Percentiles rank a stretch among this genome's conserved stretches.
These are phyloP conservation scores for Claviceps paspali DNA, from an alignment of 2,329 filamentous ascomycete genomes.

Conservation along the genomic window DNA sequence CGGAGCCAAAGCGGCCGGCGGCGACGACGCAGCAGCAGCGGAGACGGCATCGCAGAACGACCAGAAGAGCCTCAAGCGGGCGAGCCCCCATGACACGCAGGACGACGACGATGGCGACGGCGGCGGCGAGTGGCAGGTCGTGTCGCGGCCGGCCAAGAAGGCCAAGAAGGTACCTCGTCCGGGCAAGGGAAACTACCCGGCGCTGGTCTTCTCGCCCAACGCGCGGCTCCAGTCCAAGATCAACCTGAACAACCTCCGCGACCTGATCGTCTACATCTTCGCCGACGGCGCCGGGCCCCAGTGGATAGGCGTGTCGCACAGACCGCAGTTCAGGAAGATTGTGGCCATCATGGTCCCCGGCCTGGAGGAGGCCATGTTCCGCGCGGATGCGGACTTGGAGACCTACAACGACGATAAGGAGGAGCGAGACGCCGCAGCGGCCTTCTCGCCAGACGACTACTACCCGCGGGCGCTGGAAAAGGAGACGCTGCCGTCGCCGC, in stretches of 20 bases:
- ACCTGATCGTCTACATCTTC: constrained; percentile 50
- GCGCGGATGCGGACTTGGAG: constrained; percentile 37
- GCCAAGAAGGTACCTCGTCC: constrained; percentile 44
- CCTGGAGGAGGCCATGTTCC: constrained; percentile 80
- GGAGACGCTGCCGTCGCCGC: constrained; percentile 33
- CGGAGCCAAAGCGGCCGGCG: constrained; percentile 5
- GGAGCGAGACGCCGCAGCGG: no score
- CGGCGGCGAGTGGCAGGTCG: constrained; percentile 37
- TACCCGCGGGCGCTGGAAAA: constrained; percentile 38
- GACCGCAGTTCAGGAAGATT: constrained; percentile 57
- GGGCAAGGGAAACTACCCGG: constrained; percentile 42
- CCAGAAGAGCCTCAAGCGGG: constrained; percentile 31
- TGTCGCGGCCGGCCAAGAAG: constrained; percentile 40
- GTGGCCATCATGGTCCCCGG: constrained; percentile 88
- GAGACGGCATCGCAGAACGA: constrained; percentile 13
- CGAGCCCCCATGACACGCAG: constrained; percentile 26
- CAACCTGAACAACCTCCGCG: constrained; percentile 46
- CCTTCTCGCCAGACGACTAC: constrained; percentile 45
- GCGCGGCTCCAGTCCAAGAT: constrained; percentile 46
- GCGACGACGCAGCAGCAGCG: no score
- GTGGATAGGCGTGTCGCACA: constrained; percentile 48
- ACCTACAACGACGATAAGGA: constrained; percentile 28
- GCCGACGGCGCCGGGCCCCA: constrained; percentile 49
- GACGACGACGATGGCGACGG: no score
- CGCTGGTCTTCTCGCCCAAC: constrained; percentile 40